These are phyloP conservation scores for Fusarium sp. DNA, from an alignment of 2,329 filamentous ascomycete species.

Conservation along the genomic window DNA sequence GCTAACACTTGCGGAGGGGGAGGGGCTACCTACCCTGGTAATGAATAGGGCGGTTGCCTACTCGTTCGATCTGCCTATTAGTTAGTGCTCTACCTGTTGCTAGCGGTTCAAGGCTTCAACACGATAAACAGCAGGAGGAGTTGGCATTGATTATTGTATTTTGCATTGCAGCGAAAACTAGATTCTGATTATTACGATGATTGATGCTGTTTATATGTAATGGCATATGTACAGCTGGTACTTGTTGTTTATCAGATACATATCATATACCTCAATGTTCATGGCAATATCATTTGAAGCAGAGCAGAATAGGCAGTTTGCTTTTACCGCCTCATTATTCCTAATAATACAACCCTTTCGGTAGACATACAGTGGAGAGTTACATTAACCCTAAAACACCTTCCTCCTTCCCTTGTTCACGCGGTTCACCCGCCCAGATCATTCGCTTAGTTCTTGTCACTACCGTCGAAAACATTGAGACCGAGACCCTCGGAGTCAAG, in stretches of 20 bases:
- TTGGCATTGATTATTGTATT: neutral
- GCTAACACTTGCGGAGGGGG: conserved; percentile 33
- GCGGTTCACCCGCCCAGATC: neutral
- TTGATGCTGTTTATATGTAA: neutral
- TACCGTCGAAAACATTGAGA: conserved; percentile 80
- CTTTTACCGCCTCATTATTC: conserved; percentile 45
- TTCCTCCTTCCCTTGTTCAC: conserved; percentile 11
- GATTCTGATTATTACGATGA: neutral
- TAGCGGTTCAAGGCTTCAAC: neutral
- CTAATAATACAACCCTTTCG: conserved; percentile 51
- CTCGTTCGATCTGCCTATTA: conserved; percentile 3
- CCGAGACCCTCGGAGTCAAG: conserved; percentile 92
- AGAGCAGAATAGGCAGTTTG: conserved; percentile 46
- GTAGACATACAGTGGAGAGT: conserved; percentile 65
- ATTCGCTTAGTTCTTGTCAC: conserved; percentile 56
- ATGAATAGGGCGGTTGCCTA: conserved; percentile 12
- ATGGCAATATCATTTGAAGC: neutral
- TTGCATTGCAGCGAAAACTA: neutral
- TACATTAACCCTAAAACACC: conserved; percentile 39
- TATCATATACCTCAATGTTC: neutral
- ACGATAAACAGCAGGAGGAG: neutral
- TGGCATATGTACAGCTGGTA: no score
- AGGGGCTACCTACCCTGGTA: conserved; percentile 34
- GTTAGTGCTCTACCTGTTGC: neutral
- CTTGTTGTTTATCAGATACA: no score